Evolutionary conservation across 2,329 filamentous ascomycete species (phyloP).

Genomic region (Phialophora verrucosa): DNA sequence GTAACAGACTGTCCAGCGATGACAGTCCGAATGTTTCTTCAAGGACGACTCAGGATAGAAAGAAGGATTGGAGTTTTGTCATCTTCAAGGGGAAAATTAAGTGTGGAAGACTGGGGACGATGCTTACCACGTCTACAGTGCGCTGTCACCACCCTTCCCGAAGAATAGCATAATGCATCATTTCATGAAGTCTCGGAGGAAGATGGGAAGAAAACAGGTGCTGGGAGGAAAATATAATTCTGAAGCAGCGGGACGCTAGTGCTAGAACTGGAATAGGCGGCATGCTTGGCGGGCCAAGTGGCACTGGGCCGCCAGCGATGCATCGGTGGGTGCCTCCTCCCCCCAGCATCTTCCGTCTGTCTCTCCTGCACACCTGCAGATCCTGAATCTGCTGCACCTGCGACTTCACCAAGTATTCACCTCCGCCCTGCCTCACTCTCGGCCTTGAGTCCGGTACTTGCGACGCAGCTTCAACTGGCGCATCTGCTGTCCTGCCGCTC

Average conservation of each 20-base stretch:
- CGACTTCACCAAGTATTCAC: slow-evolving; percentile 15
- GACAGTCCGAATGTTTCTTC: slow-evolving; percentile 67
- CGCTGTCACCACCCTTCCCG: background rate
- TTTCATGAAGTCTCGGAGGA: background rate
- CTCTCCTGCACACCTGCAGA: slow-evolving; percentile 34
- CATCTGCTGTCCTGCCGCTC: slow-evolving; percentile 13
- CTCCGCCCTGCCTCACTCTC: background rate
- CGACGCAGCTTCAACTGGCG: slow-evolving; percentile 14
- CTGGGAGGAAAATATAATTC: slow-evolving; percentile 1
- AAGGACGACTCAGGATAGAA: slow-evolving; percentile 71
- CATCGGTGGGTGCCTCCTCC: slow-evolving; percentile 7
- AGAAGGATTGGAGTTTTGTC: slow-evolving; percentile 61
- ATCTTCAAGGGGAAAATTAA: slow-evolving; percentile 54
- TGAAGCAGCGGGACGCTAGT: slow-evolving; percentile 16
- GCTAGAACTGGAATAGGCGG: background rate
- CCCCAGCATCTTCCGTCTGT: slow-evolving; percentile 44
- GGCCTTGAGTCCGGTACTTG: background rate
- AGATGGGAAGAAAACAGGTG: background rate
- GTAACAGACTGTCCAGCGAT: slow-evolving; percentile 70
- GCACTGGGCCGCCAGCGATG: background rate
- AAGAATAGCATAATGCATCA: background rate
- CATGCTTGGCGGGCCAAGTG: slow-evolving; percentile 13
- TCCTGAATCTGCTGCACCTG: slow-evolving; percentile 20
- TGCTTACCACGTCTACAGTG: slow-evolving; percentile 14
- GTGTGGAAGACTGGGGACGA: background rate